Evolutionary conservation across 176 grass and related monocot species (phyloP).

Genomic region (Pharus latifolius): DNA sequence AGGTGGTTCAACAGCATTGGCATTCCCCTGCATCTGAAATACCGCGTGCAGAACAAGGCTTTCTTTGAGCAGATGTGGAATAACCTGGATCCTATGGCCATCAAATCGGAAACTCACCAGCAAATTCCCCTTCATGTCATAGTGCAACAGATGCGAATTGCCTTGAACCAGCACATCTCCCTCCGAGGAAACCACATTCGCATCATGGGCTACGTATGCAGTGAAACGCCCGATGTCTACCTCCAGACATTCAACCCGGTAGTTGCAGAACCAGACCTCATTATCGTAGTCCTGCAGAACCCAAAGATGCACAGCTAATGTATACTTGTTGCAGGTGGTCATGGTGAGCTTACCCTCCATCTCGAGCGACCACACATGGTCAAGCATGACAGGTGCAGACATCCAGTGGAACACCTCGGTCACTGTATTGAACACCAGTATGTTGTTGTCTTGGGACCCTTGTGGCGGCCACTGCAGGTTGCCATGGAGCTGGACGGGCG

Average conservation of each 20-base stretch:
- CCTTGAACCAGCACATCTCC: background rate
- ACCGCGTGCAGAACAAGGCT: too few relatives aligned
- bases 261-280: background rate
- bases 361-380: background rate
- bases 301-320: background rate
- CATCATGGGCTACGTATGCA: background rate
- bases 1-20: background rate
- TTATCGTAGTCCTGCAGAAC: background rate
- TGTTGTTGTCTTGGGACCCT: background rate
- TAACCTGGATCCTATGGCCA: background rate
- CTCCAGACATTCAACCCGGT: background rate
- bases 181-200: background rate
- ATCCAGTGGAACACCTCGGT: background rate
- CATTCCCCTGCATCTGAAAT: background rate
- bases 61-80: background rate
- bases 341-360: background rate
- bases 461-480: background rate
- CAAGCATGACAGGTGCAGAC: background rate
- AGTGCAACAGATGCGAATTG: background rate
- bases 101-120: background rate
- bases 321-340: background rate
- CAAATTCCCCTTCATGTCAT: background rate
- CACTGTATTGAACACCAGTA: background rate
- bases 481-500: background rate
- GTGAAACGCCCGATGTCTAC: background rate